Evolutionary conservation across 352 stramenopile genomes (phyloP).

Genomic region (Globisporangium alternatum): DNA sequence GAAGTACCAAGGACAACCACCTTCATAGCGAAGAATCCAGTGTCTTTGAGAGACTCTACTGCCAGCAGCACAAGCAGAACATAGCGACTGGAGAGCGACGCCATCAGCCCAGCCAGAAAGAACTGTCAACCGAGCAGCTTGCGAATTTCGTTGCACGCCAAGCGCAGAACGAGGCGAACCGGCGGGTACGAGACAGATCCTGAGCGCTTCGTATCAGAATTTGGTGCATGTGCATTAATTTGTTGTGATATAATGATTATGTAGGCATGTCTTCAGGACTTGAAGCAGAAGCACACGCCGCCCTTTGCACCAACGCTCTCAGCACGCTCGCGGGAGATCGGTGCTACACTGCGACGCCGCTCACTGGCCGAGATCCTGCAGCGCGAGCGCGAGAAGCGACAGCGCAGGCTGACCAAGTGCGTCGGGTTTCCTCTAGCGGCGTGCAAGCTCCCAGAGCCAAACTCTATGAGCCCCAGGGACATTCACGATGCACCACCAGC

Average conservation of each 20-base stretch:
- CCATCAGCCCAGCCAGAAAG: background rate
- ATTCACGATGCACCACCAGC: background rate
- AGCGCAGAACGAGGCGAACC: conserved; percentile 4
- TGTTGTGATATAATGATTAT: conserved; percentile 10
- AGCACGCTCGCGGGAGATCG: conserved; percentile 26
- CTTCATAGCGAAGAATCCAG: background rate
- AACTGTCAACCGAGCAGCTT: conserved; percentile 11
- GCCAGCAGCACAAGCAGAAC: background rate
- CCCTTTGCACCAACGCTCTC: conserved; percentile 30
- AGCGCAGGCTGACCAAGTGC: conserved; percentile 3
- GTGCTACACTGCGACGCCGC: conserved; percentile 14
- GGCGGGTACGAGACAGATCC: background rate
- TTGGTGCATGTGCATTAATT: background rate
- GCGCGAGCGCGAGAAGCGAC: conserved; percentile 13
- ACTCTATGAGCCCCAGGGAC: background rate
- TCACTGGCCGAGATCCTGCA: conserved; percentile 16
- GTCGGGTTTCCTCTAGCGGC: background rate
- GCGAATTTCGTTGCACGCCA: conserved; percentile 28
- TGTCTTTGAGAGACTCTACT: conserved; percentile 31
- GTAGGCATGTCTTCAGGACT: conserved; percentile 2
- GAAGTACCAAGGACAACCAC: background rate
- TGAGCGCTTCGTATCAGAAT: background rate
- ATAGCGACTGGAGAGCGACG: conserved; percentile 7
- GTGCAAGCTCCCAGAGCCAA: background rate
- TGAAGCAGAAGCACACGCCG: conserved; percentile 17